A percentile compares a stretch with the other conserved stretches of the same genome.
Conservation (phyloP, 148 eudicot species). For the Rhododendron griersonianum region DNA sequence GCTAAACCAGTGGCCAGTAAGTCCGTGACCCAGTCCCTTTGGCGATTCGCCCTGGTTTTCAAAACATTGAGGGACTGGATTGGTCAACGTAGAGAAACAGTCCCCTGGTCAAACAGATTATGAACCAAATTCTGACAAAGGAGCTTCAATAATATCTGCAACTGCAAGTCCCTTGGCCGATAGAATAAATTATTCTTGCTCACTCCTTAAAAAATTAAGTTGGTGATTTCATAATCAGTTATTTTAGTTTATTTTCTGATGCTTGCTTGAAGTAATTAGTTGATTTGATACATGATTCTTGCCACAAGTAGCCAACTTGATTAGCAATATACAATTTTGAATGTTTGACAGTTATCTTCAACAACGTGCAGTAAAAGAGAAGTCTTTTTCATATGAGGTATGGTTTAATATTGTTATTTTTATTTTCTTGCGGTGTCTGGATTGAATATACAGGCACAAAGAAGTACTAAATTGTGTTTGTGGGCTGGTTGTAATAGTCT, state of each 20-base stretch:
- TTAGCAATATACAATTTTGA: not conserved
- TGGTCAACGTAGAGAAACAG: not conserved
- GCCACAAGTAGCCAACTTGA: not conserved
- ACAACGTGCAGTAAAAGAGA: conserved; percentile 71
- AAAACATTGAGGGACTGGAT: not conserved
- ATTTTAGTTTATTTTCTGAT: not conserved
- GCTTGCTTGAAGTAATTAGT: not conserved
- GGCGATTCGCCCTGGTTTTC: not conserved
- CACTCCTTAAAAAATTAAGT: not conserved
- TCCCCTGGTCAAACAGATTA: not conserved
- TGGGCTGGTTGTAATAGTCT: not conserved
- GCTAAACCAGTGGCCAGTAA: not conserved
- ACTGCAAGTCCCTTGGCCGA: not conserved
- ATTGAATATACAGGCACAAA: not conserved
- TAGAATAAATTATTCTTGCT: not conserved
- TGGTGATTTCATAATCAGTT: not conserved
- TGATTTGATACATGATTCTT: not conserved
- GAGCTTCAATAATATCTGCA: not conserved
- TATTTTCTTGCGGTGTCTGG: not conserved
- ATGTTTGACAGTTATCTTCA: conserved; percentile 78
- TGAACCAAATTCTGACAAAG: not conserved
- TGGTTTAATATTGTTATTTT: not conserved
- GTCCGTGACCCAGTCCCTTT: not conserved
- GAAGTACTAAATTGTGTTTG: not conserved
- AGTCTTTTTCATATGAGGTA: conserved; percentile 92